A percentile compares a stretch with the other conserved stretches of the same genome.
phyloP scores from a whole-genome alignment of 1,139 yeast genomes.

The Suhomyces yuchorum region DNA sequence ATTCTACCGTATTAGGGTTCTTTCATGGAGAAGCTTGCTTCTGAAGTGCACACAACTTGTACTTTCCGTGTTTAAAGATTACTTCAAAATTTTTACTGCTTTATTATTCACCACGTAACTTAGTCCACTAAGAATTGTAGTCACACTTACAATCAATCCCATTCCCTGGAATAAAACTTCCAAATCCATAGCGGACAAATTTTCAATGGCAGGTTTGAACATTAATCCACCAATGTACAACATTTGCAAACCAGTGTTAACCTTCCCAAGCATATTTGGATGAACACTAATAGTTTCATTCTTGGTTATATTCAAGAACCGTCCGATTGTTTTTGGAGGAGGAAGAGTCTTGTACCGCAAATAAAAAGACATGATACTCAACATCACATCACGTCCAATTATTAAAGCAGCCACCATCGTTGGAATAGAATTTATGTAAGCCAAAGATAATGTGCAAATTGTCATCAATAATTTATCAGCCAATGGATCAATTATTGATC shows the following conservation, averaged over 20 bases:
- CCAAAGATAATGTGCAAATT: constrained; percentile 75
- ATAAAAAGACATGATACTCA: constrained; percentile 75
- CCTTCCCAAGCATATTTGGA: constrained; percentile 85
- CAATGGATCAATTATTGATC: constrained; percentile 90
- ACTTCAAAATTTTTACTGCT: constrained; percentile 15
- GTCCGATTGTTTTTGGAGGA: constrained; percentile 67
- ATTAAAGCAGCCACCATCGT: constrained; percentile 68
- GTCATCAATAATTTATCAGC: constrained; percentile 95
- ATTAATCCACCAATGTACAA: constrained; percentile 78
- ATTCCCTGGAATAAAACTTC: constrained; percentile 21
- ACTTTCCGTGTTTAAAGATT: not conserved
- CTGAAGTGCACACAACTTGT: not conserved
- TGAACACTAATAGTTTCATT: constrained; percentile 85
- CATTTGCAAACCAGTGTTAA: constrained; percentile 93
- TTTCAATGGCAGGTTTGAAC: constrained; percentile 59
- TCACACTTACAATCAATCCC: constrained; percentile 61
- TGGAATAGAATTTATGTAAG: constrained; percentile 70
- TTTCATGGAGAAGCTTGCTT: not conserved
- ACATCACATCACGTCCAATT: constrained; percentile 78
- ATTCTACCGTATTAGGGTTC: not conserved
- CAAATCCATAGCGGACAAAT: constrained; percentile 20
- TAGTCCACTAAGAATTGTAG: constrained; percentile 78
- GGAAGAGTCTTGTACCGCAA: constrained; percentile 76
- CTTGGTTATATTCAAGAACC: constrained; percentile 72
- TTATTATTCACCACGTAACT: constrained; percentile 47